Evolutionary conservation across 805 yeast species (phyloP), one percentile per base, ranked within the genome.

Genomic region (Cyberlindnera americana): DNA sequence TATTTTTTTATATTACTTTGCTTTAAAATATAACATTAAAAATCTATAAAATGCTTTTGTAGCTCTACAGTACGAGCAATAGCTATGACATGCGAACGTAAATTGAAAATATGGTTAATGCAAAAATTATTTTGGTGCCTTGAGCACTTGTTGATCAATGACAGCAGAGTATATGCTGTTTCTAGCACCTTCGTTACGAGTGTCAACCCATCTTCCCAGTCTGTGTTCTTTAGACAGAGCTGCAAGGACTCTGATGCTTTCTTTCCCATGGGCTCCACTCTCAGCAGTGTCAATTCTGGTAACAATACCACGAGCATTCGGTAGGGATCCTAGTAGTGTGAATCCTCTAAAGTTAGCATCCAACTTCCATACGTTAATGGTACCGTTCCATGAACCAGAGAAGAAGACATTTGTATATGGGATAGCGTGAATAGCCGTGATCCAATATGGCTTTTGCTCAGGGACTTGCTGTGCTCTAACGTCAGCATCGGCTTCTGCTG

Each of bases 301-400:
- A 8, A 84, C 83, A 17, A 81, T 70, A 32, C 97, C 97, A 43
- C 71, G 73, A 41, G 83, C 81, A 24, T 73, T 71, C 3, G 69
- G 59, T 17, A 90, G 54, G 21, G 72, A 69, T 14, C 83, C 85
- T 10, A 86, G 46, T 7, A 68, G 58, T 24, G 62, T 65, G 58
- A 91, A 83, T 24, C 69, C 65, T 52, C 95, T 74, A 52, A 81
- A 57, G 37, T 77, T 80, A 35, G 75, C 81, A 35, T 72, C 74
- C 19, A 91, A 59, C 55, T 77, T 76, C 98, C 98, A 93, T 33
- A 88, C 72, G 44, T 74, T 78, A 39, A 93, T 61, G 8, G 69
- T 59, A 4, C 98, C 97, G 55, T 78, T 75, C 81, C 87, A 84
- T 3, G 98, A 90, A 1, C 99, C 99, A 11, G 88, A 77, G 31